phyloP scores from a whole-genome alignment of 2,329 filamentous ascomycete genomes.

The Tympanopsis confertula region DNA sequence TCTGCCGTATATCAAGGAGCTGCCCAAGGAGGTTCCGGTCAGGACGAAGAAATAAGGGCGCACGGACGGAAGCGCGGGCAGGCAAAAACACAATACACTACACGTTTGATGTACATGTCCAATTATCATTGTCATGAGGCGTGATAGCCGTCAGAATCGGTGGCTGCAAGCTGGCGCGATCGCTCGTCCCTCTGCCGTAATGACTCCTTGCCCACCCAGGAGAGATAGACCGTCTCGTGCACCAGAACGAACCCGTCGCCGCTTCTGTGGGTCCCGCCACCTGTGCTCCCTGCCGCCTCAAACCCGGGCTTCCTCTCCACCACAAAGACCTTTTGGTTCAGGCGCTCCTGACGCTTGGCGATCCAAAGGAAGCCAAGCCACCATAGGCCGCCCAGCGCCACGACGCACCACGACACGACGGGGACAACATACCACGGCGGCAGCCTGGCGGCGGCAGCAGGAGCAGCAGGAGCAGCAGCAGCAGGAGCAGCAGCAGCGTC shows the following conservation, averaged over 20 bases:
- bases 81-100: too few species aligned
- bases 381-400: conserved; percentile 15
- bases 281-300: conserved; percentile 12
- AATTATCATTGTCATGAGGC: too few species aligned
- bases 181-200: too few species aligned
- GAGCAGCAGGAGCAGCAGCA: too few species aligned
- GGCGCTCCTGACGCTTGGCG: conserved; percentile 14
- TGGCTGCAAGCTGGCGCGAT: too few species aligned
- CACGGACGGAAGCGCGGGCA: too few species aligned
- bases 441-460: conserved; percentile 1
- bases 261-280: conserved; percentile 1
- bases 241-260: conserved; percentile 17
- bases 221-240: conserved; percentile 22
- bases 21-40: conserved; percentile 77
- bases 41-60: too few species aligned
- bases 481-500: too few species aligned
- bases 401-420: conserved; percentile 15
- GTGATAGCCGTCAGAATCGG: too few species aligned
- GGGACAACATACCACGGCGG: conserved; percentile 18
- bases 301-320: conserved; percentile 21
- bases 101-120: too few species aligned
- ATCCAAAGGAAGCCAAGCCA: conserved; percentile 19
- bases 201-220: conserved; percentile 19
- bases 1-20: conserved; percentile 75
- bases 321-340: conserved; percentile 17